These are phyloP conservation scores for Prunus persica DNA, from an alignment of 306 rosid species.

Conservation along the genomic window DNA sequence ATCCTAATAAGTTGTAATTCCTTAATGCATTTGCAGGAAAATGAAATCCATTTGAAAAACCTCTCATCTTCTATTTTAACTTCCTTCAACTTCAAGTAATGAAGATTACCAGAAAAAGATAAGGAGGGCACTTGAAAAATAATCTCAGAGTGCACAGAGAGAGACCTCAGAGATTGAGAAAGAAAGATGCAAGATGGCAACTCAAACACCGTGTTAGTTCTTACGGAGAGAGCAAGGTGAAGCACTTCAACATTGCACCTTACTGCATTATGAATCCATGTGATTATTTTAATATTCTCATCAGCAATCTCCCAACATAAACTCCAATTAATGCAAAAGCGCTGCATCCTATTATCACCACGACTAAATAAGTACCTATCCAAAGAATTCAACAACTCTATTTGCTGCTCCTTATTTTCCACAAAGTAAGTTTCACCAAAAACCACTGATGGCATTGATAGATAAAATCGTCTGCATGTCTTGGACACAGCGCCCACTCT, in stretches of 20 bases:
- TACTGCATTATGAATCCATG: background rate
- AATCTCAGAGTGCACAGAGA: background rate
- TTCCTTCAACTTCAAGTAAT: background rate
- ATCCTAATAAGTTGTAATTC: background rate
- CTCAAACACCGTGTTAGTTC: background rate
- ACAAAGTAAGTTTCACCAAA: background rate
- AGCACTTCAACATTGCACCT: background rate
- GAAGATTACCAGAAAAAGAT: background rate
- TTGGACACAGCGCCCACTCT: background rate
- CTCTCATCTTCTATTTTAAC: background rate
- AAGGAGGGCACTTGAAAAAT: background rate
- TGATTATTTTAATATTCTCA: background rate
- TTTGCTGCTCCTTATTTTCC: background rate
- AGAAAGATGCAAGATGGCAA: background rate
- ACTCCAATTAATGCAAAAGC: background rate
- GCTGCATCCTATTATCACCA: background rate
- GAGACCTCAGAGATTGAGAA: background rate
- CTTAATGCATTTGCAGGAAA: conserved; percentile 1
- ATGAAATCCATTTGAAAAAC: background rate
- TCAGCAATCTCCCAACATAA: background rate
- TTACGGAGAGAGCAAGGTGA: background rate
- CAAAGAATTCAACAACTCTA: background rate
- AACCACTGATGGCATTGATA: background rate
- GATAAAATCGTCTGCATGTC: background rate
- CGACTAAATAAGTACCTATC: background rate